phyloP scores from a whole-genome alignment of 768 basidiomycete genomes.

The Lactarius deliciosus region DNA sequence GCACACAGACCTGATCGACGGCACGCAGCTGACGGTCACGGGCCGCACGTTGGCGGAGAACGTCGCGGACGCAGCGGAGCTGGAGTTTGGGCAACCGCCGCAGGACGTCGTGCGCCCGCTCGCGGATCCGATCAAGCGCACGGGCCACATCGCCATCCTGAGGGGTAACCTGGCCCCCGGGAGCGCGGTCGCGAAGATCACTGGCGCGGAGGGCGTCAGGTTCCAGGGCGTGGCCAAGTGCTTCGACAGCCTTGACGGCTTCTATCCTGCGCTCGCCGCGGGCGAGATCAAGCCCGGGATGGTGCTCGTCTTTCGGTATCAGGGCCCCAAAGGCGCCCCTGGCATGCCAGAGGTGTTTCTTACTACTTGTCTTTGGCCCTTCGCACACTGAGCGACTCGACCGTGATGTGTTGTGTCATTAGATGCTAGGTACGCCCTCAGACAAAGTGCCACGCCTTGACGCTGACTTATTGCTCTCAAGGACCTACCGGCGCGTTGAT shows the following conservation, averaged over 20 bases:
- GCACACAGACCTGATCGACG: slow-evolving; percentile 76
- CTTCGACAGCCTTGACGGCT: slow-evolving; percentile 54
- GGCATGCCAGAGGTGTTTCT: slow-evolving; percentile 77
- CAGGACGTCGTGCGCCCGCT: slow-evolving; percentile 78
- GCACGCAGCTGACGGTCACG: slow-evolving; percentile 83
- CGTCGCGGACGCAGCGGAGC: slow-evolving; percentile 71
- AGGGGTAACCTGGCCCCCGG: slow-evolving; percentile 87
- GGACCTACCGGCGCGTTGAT: slow-evolving; percentile 84
- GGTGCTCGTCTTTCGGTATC: slow-evolving; percentile 82
- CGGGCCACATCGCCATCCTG: slow-evolving; percentile 85
- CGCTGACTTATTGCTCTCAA: slow-evolving; percentile 25
- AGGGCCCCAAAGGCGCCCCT: slow-evolving; percentile 88
- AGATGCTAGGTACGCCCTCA: slow-evolving; percentile 47
- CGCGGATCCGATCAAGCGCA: slow-evolving; percentile 79
- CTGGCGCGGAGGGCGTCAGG: slow-evolving; percentile 84
- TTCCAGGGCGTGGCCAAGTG: slow-evolving; percentile 77
- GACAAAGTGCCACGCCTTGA: background rate
- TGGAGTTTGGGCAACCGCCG: slow-evolving; percentile 51
- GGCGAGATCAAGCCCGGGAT: slow-evolving; percentile 76
- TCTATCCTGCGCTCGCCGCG: slow-evolving; percentile 70
- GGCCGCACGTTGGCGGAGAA: slow-evolving; percentile 90
- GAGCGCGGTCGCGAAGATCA: slow-evolving; percentile 88
- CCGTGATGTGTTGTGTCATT: background rate
- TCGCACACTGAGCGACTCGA: slow-evolving; percentile 5
- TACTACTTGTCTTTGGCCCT: background rate